Percentiles rank a stretch among this genome's conserved stretches.
phyloP scores from a whole-genome alignment of 768 basidiomycete genomes.

The Galerina marginata region DNA sequence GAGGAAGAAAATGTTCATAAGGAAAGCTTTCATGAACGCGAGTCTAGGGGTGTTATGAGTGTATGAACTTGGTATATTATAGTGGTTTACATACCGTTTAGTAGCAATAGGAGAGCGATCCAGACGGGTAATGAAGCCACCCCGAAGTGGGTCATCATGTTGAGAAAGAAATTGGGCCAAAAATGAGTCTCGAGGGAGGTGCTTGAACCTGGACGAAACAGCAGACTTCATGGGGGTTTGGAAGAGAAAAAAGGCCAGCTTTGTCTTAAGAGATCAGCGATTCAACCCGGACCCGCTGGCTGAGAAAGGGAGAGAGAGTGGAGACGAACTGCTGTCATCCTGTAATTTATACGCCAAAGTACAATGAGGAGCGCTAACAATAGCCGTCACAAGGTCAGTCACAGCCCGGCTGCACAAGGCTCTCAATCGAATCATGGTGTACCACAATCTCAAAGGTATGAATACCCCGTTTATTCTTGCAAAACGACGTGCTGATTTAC shows the following conservation, averaged over 20 bases:
- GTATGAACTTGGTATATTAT: not conserved
- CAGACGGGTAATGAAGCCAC: slow-evolving; percentile 36
- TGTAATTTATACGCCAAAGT: not conserved
- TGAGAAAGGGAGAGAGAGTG: slow-evolving; percentile 9
- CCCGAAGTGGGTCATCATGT: slow-evolving; percentile 27
- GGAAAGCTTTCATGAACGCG: slow-evolving; percentile 30
- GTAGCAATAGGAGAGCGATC: slow-evolving; percentile 28
- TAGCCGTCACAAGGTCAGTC: not conserved
- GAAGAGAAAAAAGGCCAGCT: not conserved
- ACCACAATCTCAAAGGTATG: slow-evolving; percentile 86
- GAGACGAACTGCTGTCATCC: not conserved
- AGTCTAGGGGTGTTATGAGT: slow-evolving; percentile 19
- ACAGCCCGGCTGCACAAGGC: slow-evolving; percentile 4
- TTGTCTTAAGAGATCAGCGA: not conserved
- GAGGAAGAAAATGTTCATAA: slow-evolving; percentile 31
- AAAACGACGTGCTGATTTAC: slow-evolving; percentile 28
- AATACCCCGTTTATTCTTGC: slow-evolving; percentile 5
- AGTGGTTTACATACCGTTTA: slow-evolving; percentile 23
- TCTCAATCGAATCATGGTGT: slow-evolving; percentile 56
- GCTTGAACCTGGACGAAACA: slow-evolving; percentile 22
- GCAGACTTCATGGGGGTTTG: slow-evolving; percentile 4
- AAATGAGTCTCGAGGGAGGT: slow-evolving; percentile 17
- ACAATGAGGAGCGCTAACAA: slow-evolving; percentile 10
- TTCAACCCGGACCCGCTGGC: slow-evolving; percentile 17
- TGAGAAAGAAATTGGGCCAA: slow-evolving; percentile 29